Percentiles rank a stretch among this genome's conserved stretches.
Evolutionary conservation across 176 grass and related monocot species (phyloP).

Genomic region (Ananas comosus): DNA sequence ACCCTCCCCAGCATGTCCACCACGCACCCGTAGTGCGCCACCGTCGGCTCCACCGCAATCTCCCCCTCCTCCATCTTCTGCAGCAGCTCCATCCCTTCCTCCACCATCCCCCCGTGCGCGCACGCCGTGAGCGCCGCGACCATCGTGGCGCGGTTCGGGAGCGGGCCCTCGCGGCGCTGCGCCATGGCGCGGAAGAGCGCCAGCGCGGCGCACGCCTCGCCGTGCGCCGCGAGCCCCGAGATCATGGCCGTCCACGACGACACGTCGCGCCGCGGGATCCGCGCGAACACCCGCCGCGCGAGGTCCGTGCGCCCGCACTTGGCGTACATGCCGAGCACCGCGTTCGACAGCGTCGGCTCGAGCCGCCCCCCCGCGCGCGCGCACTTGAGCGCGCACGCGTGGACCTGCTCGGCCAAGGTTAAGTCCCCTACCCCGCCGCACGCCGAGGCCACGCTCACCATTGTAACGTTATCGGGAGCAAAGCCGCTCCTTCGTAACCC

Average conservation of each 20-base stretch:
- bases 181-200: conserved; percentile 30
- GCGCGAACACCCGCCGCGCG: conserved; percentile 19
- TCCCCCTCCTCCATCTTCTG: conserved; percentile 31
- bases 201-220: conserved; percentile 25
- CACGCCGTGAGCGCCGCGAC: conserved; percentile 31
- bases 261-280: conserved; percentile 21
- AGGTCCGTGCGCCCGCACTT: conserved; percentile 36
- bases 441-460: conserved; percentile 29
- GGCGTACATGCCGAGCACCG: conserved; percentile 30
- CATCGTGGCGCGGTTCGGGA: conserved; percentile 35
- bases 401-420: conserved; percentile 26
- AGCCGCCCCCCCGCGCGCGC: conserved; percentile 13
- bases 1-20: conserved; percentile 48
- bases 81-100: conserved; percentile 27
- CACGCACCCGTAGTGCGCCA: conserved; percentile 26
- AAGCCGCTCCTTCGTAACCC: conserved; percentile 17
- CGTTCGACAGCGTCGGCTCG: conserved; percentile 29
- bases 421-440: conserved; percentile 27
- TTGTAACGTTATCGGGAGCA: conserved; percentile 28
- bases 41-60: conserved; percentile 19
- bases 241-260: conserved; percentile 48
- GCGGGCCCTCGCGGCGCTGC: conserved; percentile 6
- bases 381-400: conserved; percentile 33
- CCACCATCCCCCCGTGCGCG: conserved; percentile 18
- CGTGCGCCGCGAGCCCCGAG: conserved; percentile 19